phyloP scores from a whole-genome alignment of 768 basidiomycete genomes.

The Hericium erinaceus region DNA sequence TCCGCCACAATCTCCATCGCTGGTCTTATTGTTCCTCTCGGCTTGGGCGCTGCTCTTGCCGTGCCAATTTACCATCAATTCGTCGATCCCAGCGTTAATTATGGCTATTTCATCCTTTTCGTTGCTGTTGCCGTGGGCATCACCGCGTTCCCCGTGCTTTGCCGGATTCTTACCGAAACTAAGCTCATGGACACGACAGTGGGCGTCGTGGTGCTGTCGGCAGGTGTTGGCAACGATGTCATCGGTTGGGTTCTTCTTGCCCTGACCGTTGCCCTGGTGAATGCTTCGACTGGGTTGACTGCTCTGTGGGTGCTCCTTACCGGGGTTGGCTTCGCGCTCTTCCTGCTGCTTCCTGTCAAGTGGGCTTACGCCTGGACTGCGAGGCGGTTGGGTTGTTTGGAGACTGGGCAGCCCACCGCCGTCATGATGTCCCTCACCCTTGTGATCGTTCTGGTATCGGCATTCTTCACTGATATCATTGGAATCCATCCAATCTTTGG shows the following conservation, averaged over 20 bases:
- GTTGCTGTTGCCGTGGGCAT: conserved; percentile 75
- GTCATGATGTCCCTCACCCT: conserved; percentile 74
- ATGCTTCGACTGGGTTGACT: conserved; percentile 61
- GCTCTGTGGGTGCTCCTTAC: conserved; percentile 77
- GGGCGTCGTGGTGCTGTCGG: conserved; percentile 74
- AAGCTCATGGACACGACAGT: conserved; percentile 79
- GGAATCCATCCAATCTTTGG: conserved; percentile 67
- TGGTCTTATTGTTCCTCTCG: conserved; percentile 72
- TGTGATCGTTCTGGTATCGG: conserved; percentile 62
- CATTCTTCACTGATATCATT: conserved; percentile 83
- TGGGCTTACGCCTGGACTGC: conserved; percentile 63
- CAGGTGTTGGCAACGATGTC: conserved; percentile 59
- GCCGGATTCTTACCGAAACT: conserved; percentile 76
- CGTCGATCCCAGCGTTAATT: conserved; percentile 44
- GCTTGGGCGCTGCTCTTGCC: conserved; percentile 65
- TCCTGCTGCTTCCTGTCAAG: conserved; percentile 57
- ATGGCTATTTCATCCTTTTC: conserved; percentile 81
- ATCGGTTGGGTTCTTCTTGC: conserved; percentile 83
- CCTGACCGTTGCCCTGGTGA: conserved; percentile 75
- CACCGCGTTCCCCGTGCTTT: conserved; percentile 76
- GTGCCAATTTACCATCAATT: conserved; percentile 71
- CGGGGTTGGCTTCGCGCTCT: conserved; percentile 51
- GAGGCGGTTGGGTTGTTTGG: conserved; percentile 58
- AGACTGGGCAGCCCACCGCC: conserved; percentile 61
- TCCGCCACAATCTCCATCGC: conserved; percentile 52